Evolutionary conservation across 2,329 filamentous ascomycete genomes (phyloP).

Genomic region (Meredithiella fracta): DNA sequence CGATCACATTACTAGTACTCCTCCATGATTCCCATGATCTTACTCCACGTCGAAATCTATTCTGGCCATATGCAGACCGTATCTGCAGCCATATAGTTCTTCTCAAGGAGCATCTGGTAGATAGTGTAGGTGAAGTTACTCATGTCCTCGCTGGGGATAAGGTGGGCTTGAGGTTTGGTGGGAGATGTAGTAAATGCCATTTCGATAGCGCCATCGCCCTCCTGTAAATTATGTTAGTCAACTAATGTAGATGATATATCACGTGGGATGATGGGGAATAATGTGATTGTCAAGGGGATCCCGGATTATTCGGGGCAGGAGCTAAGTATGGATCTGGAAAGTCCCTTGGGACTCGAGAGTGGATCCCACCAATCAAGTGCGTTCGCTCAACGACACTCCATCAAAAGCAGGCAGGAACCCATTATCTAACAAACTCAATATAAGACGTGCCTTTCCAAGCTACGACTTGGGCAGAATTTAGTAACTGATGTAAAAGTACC

Average conservation of each 20-base stretch:
- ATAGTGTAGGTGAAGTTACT: slow-evolving; percentile 33
- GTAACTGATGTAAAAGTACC: slow-evolving; percentile 33
- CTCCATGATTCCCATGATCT: slow-evolving; percentile 21
- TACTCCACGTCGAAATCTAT: slow-evolving; percentile 27
- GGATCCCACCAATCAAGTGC: no score
- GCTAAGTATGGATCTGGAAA: background rate
- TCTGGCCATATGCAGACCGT: slow-evolving; percentile 30
- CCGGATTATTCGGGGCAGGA: no score
- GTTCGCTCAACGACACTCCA: no score
- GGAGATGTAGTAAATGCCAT: slow-evolving; percentile 31
- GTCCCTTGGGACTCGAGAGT: no score
- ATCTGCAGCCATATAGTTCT: slow-evolving; percentile 32
- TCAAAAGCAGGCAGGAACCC: no score
- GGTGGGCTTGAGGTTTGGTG: slow-evolving; percentile 25
- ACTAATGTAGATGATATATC: no score
- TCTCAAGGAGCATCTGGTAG: slow-evolving; percentile 31
- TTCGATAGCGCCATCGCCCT: slow-evolving; percentile 26
- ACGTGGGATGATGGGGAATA: no score
- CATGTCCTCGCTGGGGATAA: slow-evolving; percentile 30
- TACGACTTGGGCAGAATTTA: slow-evolving; percentile 30
- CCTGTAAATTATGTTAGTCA: background rate
- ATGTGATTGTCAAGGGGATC: no score
- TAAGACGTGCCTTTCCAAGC: slow-evolving; percentile 26
- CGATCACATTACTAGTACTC: slow-evolving; percentile 25
- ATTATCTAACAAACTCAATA: no score